These are phyloP conservation scores for Pseudoscleropodium purum DNA, from an alignment of 225 moss, liverwort and hornwort genomes.

Conservation along the genomic window DNA sequence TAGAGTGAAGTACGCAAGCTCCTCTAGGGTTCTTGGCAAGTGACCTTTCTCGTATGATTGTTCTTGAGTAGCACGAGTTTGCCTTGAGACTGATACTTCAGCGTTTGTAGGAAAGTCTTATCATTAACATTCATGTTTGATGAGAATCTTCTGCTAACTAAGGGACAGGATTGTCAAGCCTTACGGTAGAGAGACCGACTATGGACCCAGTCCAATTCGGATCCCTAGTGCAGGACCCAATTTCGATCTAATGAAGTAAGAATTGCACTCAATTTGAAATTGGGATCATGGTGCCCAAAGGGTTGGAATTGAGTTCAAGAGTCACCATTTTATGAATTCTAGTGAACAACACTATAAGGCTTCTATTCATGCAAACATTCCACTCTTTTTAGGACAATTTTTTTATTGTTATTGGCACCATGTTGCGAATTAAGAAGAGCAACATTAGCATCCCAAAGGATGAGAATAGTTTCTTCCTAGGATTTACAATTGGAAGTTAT, in stretches of 20 bases:
- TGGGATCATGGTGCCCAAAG: neutral
- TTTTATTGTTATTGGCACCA: neutral
- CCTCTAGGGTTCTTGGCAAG: neutral
- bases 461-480: neutral
- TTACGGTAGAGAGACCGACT: neutral
- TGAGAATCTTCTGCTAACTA: neutral
- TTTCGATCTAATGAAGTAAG: too few relatives aligned
- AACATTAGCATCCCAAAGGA: neutral
- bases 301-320: neutral
- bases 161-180: neutral
- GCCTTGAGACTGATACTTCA: neutral
- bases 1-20: neutral
- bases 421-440: neutral
- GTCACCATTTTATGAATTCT: neutral
- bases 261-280: neutral
- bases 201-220: neutral
- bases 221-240: neutral
- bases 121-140: neutral
- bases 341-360: too few relatives aligned
- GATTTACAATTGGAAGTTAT: too few relatives aligned
- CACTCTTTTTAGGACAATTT: neutral
- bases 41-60: neutral
- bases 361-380: neutral
- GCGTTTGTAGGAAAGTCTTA: neutral
- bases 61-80: neutral